A percentile compares a stretch with the other conserved stretches of the same genome.
phyloP scores from a whole-genome alignment of 73 alveolate species.

The Breviolum minutum region DNA sequence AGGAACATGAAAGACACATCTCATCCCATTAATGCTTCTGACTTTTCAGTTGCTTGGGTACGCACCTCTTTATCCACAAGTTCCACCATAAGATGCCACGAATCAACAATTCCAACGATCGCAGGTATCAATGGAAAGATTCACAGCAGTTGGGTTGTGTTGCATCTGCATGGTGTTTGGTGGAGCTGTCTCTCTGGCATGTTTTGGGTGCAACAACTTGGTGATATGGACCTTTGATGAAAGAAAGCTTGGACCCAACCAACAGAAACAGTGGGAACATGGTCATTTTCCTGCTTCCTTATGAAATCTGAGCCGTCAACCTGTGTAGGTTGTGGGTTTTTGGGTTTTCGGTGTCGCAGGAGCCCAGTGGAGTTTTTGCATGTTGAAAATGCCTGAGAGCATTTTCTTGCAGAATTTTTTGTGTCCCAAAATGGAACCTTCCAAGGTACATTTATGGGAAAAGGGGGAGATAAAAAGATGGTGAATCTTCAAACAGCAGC shows the following conservation, averaged over 20 bases:
- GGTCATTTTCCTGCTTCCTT: no score
- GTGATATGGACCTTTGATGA: background rate
- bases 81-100: no score
- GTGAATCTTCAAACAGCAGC: background rate
- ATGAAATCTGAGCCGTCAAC: background rate
- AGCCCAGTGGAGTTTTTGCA: background rate
- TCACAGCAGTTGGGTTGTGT: slow-evolving; percentile 82
- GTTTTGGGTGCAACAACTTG: background rate
- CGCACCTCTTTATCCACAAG: no score
- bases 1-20: no score
- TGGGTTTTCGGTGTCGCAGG: background rate
- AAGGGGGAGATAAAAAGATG: background rate
- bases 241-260: no score
- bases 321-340: background rate
- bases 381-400: background rate
- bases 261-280: no score
- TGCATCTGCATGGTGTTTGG: slow-evolving; percentile 83
- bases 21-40: no score
- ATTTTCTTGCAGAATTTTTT: background rate
- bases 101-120: no score
- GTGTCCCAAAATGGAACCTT: background rate
- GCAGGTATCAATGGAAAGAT: slow-evolving; percentile 89
- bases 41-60: no score
- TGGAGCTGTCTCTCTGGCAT: slow-evolving; percentile 44
- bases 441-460: background rate